Percentiles rank a stretch among this genome's conserved stretches.
Evolutionary conservation across 2,329 filamentous ascomycete species (phyloP).

Genomic region (Trichophaea hybrida): DNA sequence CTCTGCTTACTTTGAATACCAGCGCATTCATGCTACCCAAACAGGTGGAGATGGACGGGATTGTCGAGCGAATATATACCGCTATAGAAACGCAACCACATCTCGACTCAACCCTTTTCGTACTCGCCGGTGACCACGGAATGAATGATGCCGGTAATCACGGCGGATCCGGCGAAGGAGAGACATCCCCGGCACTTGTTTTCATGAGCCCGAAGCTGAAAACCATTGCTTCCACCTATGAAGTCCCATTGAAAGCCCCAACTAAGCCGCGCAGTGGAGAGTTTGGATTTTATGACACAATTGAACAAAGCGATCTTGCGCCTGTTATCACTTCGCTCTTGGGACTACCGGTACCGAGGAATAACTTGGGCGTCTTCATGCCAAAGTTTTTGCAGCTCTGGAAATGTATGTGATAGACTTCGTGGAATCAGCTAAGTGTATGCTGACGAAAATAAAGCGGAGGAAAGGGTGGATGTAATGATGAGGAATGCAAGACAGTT

Average conservation of each 20-base stretch:
- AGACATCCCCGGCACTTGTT: slow-evolving; percentile 82
- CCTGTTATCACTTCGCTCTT: slow-evolving; percentile 77
- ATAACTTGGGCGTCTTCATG: slow-evolving; percentile 80
- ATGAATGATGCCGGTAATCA: slow-evolving; percentile 99
- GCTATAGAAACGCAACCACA: slow-evolving; percentile 58
- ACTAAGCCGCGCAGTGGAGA: slow-evolving; percentile 19
- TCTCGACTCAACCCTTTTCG: slow-evolving; percentile 62
- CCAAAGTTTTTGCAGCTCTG: slow-evolving; percentile 65
- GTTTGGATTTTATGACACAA: slow-evolving; percentile 67
- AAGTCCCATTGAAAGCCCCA: background rate
- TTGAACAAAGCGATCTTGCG: slow-evolving; percentile 91
- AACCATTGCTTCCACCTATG: slow-evolving; percentile 34
- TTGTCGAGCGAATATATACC: slow-evolving; percentile 61
- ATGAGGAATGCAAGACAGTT: slow-evolving; percentile 70
- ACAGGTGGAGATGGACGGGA: slow-evolving; percentile 80
- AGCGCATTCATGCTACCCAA: slow-evolving; percentile 82
- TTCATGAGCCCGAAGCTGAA: slow-evolving; percentile 79
- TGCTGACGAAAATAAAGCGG: slow-evolving; percentile 28
- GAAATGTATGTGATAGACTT: slow-evolving; percentile 39
- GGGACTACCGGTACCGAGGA: slow-evolving; percentile 74
- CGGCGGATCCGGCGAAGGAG: slow-evolving; percentile 80
- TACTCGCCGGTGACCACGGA: slow-evolving; percentile 89
- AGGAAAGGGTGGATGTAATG: slow-evolving; percentile 52
- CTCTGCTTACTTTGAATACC: slow-evolving; percentile 30
- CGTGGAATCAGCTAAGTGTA: slow-evolving; percentile 4